Evolutionary conservation across 176 grass and related monocot species (phyloP), one percentile per base, ranked within the genome.

Genomic region (Tillandsia fasciculata): DNA sequence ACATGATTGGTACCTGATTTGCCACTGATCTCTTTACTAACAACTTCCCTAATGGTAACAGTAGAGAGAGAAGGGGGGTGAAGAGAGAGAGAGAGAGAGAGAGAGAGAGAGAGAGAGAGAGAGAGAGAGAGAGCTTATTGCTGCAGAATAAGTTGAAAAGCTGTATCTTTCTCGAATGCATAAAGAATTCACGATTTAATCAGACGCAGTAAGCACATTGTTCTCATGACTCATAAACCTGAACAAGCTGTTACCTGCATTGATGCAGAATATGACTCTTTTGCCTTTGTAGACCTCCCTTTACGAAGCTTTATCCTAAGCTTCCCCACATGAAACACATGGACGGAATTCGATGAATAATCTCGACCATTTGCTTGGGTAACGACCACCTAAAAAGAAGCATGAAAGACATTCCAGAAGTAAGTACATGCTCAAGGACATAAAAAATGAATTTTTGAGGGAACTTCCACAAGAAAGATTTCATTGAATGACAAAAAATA

Each of bases 201-300:
- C 6, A 20, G 17, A n/a, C 53, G 49, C 64, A 56, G 22, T 59
- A 42, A 70, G 12, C 42, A 28, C 1, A 10, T 23, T 54, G 29
- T 48, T 53, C 20, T 15, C 54, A 49, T 50, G 5, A 61, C 23
- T 61, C 10, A 57, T 12, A 57, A 12, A 42, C 33, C n/a, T 6
- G 33, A 42, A 42, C 5, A 57, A 17, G 12, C 22, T 11, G 59
- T 75, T 89, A 96, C 92, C 92, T 87, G 84, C 92, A 96, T 96
- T 2, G 75, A 82, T 64, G 86, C 50, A 10, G 92, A 87, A 78
- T 96, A 96, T 66, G 88, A 79, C 59, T 96, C 92, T 80, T 79
- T 89, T 64, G 92, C 92, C 72, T 92, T 96, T 64, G 88, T 96
- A 80, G 78, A 87, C 72, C 89, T 79, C 76, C 92, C 92, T 79